Percentiles rank a stretch among this genome's conserved stretches.
These are phyloP conservation scores for Beauveria sp. DNA, from an alignment of 2,329 filamentous ascomycete species.

Conservation along the genomic window DNA sequence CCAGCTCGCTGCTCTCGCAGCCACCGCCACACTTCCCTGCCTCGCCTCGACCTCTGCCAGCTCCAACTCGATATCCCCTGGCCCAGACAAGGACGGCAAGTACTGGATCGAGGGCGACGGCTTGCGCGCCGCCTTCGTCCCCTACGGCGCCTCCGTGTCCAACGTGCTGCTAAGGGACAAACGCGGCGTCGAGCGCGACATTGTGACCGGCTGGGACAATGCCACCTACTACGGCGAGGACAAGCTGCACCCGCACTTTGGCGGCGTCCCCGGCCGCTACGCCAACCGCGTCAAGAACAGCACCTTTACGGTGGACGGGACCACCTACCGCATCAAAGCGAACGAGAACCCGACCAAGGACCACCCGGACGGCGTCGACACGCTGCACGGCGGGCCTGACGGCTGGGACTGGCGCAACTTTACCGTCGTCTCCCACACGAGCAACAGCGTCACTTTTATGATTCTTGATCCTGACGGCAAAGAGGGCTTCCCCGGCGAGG, in stretches of 20 bases:
- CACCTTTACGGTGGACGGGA: conserved; percentile 60
- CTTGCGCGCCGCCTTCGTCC: conserved; percentile 62
- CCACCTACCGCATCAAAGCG: conserved; percentile 47
- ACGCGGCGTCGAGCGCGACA: conserved; percentile 59
- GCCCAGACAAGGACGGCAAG: conserved; percentile 54
- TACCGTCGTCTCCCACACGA: conserved; percentile 61
- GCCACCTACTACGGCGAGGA: conserved; percentile 62
- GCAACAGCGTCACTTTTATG: conserved; percentile 64
- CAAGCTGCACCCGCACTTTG: conserved; percentile 61
- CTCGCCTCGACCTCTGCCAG: conserved; percentile 10
- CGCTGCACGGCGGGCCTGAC: conserved; percentile 61
- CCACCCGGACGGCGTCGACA: conserved; percentile 49
- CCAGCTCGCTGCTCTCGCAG: conserved; percentile 13
- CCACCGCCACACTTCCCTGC: conserved; percentile 14
- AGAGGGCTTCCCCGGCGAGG: conserved; percentile 72
- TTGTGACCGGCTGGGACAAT: conserved; percentile 70
- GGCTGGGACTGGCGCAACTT: conserved; percentile 77
- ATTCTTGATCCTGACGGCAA: conserved; percentile 65
- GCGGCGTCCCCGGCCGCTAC: conserved; percentile 66
- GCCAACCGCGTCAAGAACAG: conserved; percentile 77
- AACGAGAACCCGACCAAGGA: conserved; percentile 54
- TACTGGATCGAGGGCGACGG: conserved; percentile 63
- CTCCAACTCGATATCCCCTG: conserved; percentile 14
- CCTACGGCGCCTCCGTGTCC: conserved; percentile 66
- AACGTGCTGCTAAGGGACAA: conserved; percentile 65